Conservation (phyloP, 176 grass and related monocot species). For the Bolboschoenus planiculmis region DNA sequence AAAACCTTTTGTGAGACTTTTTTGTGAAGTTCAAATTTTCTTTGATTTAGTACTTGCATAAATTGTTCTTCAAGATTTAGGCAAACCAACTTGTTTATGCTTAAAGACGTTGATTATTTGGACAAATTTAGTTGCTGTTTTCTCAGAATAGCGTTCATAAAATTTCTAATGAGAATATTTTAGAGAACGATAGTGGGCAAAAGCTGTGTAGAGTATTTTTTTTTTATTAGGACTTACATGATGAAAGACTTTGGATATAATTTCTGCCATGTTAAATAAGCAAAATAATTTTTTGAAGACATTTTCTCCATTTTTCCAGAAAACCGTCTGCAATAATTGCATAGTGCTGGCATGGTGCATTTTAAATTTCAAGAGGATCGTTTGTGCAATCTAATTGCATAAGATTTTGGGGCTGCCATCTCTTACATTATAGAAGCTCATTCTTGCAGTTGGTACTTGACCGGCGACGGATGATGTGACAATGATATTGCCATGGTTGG, state of each 20-base stretch:
- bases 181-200: no score
- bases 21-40: neutral
- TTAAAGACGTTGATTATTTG: neutral
- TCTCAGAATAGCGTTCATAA: no score
- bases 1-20: neutral
- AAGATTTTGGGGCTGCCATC: neutral
- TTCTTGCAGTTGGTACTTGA: conserved; percentile 20
- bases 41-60: neutral
- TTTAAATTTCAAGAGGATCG: neutral
- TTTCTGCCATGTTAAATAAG: neutral
- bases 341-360: neutral
- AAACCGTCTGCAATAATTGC: no score
- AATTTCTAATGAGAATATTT: no score
- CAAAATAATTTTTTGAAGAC: neutral
- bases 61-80: neutral
- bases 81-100: neutral
- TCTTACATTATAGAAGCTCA: conserved; percentile 64
- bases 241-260: neutral
- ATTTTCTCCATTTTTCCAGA: neutral
- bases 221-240: no score
- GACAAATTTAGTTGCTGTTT: no score
- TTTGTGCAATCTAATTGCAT: neutral
- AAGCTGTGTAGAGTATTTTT: no score
- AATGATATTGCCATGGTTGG: conserved; percentile 45
- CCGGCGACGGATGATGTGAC: conserved; percentile 36